A percentile compares a stretch with the other conserved stretches of the same genome.
Conservation (phyloP, 2,329 filamentous ascomycete species). For the Colletotrichum magnum region DNA sequence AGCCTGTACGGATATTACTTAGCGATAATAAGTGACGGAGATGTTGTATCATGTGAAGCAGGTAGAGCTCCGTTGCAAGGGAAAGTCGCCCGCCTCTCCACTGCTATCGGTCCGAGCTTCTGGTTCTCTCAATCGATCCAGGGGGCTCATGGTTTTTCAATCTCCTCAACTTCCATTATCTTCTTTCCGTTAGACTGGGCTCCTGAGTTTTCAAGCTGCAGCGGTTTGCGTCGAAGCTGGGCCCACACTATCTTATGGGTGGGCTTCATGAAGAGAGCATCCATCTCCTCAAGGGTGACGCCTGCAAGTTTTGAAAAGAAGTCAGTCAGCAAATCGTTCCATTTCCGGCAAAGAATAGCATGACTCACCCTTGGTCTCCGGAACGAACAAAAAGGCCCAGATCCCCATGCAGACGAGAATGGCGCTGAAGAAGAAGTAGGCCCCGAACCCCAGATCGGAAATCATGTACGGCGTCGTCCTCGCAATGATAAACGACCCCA, state of each 20-base stretch:
- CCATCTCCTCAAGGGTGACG: constrained; percentile 64
- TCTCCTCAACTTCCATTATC: background rate
- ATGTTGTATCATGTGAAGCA: too few species aligned
- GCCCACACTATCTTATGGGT: constrained; percentile 51
- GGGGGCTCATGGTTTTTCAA: background rate
- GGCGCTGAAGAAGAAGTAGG: constrained; percentile 67
- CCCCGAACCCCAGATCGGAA: constrained; percentile 59
- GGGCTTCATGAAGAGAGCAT: constrained; percentile 50
- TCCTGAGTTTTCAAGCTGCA: too few species aligned
- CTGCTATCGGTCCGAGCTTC: too few species aligned
- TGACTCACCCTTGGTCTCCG: constrained; percentile 64
- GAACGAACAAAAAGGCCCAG: constrained; percentile 64
- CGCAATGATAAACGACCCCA: constrained; percentile 56
- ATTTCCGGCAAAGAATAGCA: background rate
- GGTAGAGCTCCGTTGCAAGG: too few species aligned
- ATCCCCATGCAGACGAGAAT: constrained; percentile 60
- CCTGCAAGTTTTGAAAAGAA: constrained; percentile 38
- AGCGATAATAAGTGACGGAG: too few species aligned
- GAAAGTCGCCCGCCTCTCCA: too few species aligned
- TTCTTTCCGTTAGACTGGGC: background rate
- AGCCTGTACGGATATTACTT: too few species aligned
- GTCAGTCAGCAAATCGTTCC: background rate
- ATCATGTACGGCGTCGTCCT: constrained; percentile 58
- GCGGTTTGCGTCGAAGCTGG: constrained; percentile 19
- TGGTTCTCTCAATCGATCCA: too few species aligned